Evolutionary conservation across 768 basidiomycete genomes (phyloP).

Genomic region (Trametes cingulata): DNA sequence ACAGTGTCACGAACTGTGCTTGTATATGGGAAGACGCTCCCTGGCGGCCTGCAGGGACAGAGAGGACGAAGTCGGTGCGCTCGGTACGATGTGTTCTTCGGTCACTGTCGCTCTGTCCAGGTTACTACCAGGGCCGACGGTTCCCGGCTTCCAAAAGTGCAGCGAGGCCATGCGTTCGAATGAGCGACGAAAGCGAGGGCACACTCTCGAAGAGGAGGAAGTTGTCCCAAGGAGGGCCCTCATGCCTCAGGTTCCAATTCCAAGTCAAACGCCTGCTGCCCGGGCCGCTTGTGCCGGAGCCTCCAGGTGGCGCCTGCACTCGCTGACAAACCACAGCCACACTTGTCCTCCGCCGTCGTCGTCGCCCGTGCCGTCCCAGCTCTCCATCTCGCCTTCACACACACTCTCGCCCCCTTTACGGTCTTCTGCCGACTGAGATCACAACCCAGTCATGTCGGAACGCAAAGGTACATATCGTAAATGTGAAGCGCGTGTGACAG

Average conservation of each 20-base stretch:
- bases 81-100: slow-evolving; percentile 71
- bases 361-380: too few species aligned
- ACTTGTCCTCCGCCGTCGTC: too few species aligned
- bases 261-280: too few species aligned
- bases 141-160: slow-evolving; percentile 91
- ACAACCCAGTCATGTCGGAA: slow-evolving; percentile 65
- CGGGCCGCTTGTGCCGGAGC: too few species aligned
- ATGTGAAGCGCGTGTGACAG: neutral
- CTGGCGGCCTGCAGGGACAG: slow-evolving; percentile 75
- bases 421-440: neutral
- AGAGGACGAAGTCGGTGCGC: slow-evolving; percentile 54
- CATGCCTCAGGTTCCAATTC: too few species aligned
- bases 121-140: slow-evolving; percentile 78
- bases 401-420: neutral
- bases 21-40: slow-evolving; percentile 85
- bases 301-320: too few species aligned
- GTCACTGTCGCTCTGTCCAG: slow-evolving; percentile 81
- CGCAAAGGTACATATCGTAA: slow-evolving; percentile 60
- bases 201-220: neutral
- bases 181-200: neutral
- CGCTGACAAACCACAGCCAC: slow-evolving; percentile 1
- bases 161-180: slow-evolving; percentile 46
- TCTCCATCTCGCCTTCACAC: neutral
- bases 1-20: slow-evolving; percentile 62
- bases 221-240: neutral